phyloP scores from a whole-genome alignment of 2,329 filamentous ascomycete species.

The Trichoderma sp. region DNA sequence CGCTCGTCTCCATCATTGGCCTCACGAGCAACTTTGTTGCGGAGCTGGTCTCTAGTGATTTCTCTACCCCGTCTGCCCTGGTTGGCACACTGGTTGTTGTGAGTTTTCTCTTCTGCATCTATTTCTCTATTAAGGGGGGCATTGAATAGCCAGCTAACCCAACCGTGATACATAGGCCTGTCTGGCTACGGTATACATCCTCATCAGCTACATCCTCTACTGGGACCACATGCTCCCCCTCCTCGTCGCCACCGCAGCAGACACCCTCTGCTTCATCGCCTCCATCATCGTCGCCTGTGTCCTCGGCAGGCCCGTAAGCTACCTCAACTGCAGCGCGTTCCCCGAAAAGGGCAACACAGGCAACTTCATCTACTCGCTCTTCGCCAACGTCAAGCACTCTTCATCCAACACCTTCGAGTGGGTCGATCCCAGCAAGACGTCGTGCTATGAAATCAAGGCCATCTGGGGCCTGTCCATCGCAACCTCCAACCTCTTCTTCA shows the following conservation, averaged over 20 bases:
- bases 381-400: slow-evolving; percentile 36
- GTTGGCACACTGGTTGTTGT: slow-evolving; percentile 79
- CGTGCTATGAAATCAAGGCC: slow-evolving; percentile 81
- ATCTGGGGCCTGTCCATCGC: slow-evolving; percentile 84
- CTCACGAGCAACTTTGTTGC: slow-evolving; percentile 76
- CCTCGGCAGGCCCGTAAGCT: slow-evolving; percentile 42
- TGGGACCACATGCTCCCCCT: background rate
- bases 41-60: background rate
- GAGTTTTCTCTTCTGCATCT: slow-evolving; percentile 50
- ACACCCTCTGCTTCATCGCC: background rate
- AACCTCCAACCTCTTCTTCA: slow-evolving; percentile 63
- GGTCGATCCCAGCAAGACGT: slow-evolving; percentile 53
- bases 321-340: slow-evolving; percentile 65
- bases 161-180: slow-evolving; percentile 44
- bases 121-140: too few relatives aligned
- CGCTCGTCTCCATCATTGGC: slow-evolving; percentile 72
- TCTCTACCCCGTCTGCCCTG: slow-evolving; percentile 64
- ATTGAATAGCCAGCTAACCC: background rate
- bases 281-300: background rate
- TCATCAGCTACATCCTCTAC: slow-evolving; percentile 67
- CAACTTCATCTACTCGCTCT: slow-evolving; percentile 44
- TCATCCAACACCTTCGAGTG: slow-evolving; percentile 38
- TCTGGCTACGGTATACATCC: slow-evolving; percentile 75
- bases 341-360: slow-evolving; percentile 41
- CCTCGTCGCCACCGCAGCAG: background rate